Conservation (phyloP, 2,329 filamentous ascomycete species). For the Trichoderma polysporum region DNA sequence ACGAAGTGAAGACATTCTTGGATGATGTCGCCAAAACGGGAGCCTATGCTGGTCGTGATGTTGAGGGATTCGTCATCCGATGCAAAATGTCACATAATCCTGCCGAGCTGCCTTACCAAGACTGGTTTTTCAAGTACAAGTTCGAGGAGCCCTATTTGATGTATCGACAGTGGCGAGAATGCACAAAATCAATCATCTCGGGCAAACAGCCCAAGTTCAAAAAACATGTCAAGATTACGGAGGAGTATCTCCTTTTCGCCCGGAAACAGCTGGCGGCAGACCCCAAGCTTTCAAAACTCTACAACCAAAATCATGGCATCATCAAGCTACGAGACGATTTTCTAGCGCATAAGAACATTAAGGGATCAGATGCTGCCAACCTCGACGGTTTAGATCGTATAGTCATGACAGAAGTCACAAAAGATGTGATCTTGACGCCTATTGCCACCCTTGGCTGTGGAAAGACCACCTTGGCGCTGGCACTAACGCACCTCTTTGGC, state of each 20-base stretch:
- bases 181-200: slow-evolving; percentile 82
- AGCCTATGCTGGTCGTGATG: slow-evolving; percentile 84
- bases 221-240: slow-evolving; percentile 87
- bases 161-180: slow-evolving; percentile 98
- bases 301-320: slow-evolving; percentile 90
- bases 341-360: slow-evolving; percentile 76
- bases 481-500: slow-evolving; percentile 75
- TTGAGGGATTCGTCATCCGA: slow-evolving; percentile 94
- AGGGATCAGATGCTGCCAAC: slow-evolving; percentile 83
- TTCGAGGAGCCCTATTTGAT: slow-evolving; percentile 98
- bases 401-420: slow-evolving; percentile 54
- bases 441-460: slow-evolving; percentile 94
- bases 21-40: slow-evolving; percentile 85
- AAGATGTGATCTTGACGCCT: slow-evolving; percentile 79
- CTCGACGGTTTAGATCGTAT: slow-evolving; percentile 57
- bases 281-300: slow-evolving; percentile 65
- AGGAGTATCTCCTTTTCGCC: slow-evolving; percentile 85
- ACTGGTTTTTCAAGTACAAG: slow-evolving; percentile 99
- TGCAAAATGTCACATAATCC: slow-evolving; percentile 67
- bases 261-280: slow-evolving; percentile 69
- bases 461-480: slow-evolving; percentile 89
- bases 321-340: slow-evolving; percentile 89
- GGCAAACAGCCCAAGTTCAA: slow-evolving; percentile 73
- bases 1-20: slow-evolving; percentile 74
- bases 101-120: slow-evolving; percentile 59